Evolutionary conservation across 1,284 basidiomycete species (phyloP).

Genomic region (Trichosporon sp.): DNA sequence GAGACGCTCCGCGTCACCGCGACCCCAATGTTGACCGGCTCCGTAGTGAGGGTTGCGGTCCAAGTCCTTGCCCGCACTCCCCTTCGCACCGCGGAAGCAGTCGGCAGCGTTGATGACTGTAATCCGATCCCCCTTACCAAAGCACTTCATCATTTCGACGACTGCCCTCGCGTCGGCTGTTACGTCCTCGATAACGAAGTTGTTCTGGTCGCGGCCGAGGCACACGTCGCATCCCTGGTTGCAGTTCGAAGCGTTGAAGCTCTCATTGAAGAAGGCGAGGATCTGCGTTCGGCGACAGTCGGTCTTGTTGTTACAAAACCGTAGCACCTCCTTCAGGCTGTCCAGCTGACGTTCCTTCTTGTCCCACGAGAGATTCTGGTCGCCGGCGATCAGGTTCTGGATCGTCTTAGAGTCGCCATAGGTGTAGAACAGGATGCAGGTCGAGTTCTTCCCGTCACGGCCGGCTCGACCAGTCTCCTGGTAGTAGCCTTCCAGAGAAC

Average conservation of each 20-base stretch:
- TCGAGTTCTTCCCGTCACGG: constrained; percentile 64
- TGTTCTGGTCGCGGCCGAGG: constrained; percentile 30
- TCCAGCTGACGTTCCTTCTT: constrained; percentile 60
- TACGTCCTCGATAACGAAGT: constrained; percentile 39
- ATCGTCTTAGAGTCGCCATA: constrained; percentile 55
- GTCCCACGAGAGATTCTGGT: constrained; percentile 51
- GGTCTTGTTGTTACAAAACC: constrained; percentile 73
- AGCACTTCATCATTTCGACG: constrained; percentile 36
- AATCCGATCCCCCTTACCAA: constrained; percentile 29
- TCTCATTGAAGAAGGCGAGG: constrained; percentile 55
- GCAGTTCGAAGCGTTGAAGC: constrained; percentile 44
- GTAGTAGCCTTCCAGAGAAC: constrained; percentile 68
- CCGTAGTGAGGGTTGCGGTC: constrained; percentile 37
- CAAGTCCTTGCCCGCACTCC: constrained; percentile 31
- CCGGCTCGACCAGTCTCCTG: constrained; percentile 84
- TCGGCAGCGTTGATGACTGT: constrained; percentile 42
- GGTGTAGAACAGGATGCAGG: constrained; percentile 63
- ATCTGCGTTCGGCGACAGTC: constrained; percentile 85
- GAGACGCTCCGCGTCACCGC: constrained; percentile 42
- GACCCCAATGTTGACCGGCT: constrained; percentile 37
- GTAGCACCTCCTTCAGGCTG: constrained; percentile 59
- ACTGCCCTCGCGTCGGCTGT: constrained; percentile 33
- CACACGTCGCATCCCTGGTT: constrained; percentile 49
- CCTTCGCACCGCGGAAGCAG: constrained; percentile 42
- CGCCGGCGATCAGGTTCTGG: constrained; percentile 57